Evolutionary conservation across 805 yeast species (phyloP).

Genomic region (Candida ulmi): DNA sequence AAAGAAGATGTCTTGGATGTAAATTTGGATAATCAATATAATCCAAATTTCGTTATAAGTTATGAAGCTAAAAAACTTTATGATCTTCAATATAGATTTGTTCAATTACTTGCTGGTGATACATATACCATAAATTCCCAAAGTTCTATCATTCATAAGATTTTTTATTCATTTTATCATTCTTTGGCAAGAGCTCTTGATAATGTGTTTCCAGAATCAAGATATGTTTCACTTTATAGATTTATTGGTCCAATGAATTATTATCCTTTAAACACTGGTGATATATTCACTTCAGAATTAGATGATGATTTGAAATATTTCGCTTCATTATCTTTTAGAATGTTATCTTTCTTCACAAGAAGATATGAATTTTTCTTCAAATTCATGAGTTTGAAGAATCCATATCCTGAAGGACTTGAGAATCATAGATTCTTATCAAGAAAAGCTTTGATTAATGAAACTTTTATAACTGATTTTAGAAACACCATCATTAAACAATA

Average conservation of each 20-base stretch:
- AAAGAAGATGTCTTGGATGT: conserved; percentile 4
- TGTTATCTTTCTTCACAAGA: conserved; percentile 18
- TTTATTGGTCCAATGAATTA: conserved; percentile 21
- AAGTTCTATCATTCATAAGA: conserved; percentile 9
- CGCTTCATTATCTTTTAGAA: conserved; percentile 14
- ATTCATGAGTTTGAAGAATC: conserved; percentile 16
- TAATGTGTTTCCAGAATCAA: conserved; percentile 19
- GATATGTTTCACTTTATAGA: conserved; percentile 15
- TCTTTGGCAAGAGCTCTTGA: conserved; percentile 15
- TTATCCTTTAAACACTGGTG: conserved; percentile 13
- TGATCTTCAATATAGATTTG: conserved; percentile 8
- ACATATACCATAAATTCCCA: conserved; percentile 6
- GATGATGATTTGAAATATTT: conserved; percentile 6
- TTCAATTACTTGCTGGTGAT: conserved; percentile 16
- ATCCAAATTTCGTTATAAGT: conserved; percentile 8
- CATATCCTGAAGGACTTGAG: conserved; percentile 14
- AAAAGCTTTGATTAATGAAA: conserved; percentile 14
- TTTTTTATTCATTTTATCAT: conserved; percentile 13
- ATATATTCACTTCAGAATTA: conserved; percentile 5
- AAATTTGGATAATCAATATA: not conserved
- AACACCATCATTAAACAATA: conserved; percentile 7
- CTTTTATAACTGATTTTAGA: conserved; percentile 10
- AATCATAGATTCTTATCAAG: conserved; percentile 17
- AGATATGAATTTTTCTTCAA: conserved; percentile 16
- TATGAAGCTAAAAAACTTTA: conserved; percentile 10